Conservation (phyloP, 2,329 filamentous ascomycete species). For the Ustulina deusta region DNA sequence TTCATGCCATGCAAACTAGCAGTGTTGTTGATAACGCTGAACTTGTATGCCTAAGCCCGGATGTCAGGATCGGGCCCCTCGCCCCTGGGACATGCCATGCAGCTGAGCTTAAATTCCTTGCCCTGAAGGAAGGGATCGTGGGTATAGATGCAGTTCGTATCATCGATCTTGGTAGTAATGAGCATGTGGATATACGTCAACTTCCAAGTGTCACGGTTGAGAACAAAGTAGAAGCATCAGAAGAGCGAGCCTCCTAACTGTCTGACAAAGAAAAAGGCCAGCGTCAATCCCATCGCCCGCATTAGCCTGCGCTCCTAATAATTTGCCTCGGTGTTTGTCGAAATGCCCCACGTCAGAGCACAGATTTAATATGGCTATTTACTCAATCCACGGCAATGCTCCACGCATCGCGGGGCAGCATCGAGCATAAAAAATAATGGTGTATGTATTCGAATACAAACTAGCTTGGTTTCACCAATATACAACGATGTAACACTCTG, state of each 20-base stretch:
- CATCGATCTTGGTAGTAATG: conserved; percentile 78
- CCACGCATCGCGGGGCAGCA: not conserved
- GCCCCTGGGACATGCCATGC: conserved; percentile 79
- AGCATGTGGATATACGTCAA: conserved; percentile 81
- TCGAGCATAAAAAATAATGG: not conserved
- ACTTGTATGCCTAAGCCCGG: conserved; percentile 79
- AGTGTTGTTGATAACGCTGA: conserved; percentile 73
- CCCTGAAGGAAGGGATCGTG: conserved; percentile 74
- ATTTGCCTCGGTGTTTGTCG: not conserved
- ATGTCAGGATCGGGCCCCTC: conserved; percentile 78
- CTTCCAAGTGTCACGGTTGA: conserved; percentile 75
- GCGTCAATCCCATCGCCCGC: not conserved
- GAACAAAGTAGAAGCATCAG: conserved; percentile 31
- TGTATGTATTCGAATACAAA: not conserved
- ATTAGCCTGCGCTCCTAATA: not conserved
- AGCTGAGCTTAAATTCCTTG: conserved; percentile 77
- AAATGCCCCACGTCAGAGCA: not conserved
- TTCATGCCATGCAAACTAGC: conserved; percentile 77
- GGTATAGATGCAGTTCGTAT: conserved; percentile 79
- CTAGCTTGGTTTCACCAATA: not conserved
- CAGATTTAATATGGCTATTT: not conserved
- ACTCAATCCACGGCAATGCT: not conserved
- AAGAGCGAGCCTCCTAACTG: not conserved
- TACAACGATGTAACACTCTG: not conserved
- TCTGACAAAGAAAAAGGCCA: not conserved